Evolutionary conservation across 208 protist species (phyloP), one percentile per base, ranked within the genome.

Genomic region (Leishmania tropica): DNA sequence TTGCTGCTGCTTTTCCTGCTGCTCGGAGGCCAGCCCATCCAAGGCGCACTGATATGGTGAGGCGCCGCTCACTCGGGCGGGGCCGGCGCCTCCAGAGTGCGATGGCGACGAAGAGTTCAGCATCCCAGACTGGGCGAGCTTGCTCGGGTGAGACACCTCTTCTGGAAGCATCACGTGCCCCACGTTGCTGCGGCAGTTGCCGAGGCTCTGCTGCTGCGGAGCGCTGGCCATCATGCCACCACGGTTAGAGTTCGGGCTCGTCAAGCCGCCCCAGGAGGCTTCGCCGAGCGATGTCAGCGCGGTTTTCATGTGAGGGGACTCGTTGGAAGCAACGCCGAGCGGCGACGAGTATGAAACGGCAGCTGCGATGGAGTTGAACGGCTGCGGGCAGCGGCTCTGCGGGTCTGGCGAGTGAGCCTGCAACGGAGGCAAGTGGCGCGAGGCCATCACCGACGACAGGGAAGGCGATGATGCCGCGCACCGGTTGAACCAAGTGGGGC

Each of bases 371-470:
- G 73, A 76, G 51, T 76, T 24, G 31, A 45, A 24, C 45, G 53
- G 75, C 58, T 40, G 75, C 58, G 7, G 24, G 21, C 58, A 37
- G 28, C 58, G 40, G 28, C 68, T n/a, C 53, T 48, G 31, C 15
- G 19, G 42, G 37, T 79, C 75, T 40, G 60, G 75, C n/a, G 75
- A 79, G 40, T 79, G 75, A 13, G 75, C 17, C 35, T 65, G 37
- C 8, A 40, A 71, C 42, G 28, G 53, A 47, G 75, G 42, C 54
- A 54, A 11, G 24, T 42, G 17, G 53, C 48, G 73, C 4, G 53
- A 47, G 17, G 73, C 73, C 13, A 40, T 21, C 45, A 21, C 48
- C 5, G 53, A 31, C 31, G 53, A 62, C 45, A 48, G 24, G 21
- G 75, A 45, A 51, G 35, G 45, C 37, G 58, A 37, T n/a, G 60